Base-by-base conservation (phyloP, 495 filamentous ascomycete genomes). In the Chaetomium cochliodes region DNA sequence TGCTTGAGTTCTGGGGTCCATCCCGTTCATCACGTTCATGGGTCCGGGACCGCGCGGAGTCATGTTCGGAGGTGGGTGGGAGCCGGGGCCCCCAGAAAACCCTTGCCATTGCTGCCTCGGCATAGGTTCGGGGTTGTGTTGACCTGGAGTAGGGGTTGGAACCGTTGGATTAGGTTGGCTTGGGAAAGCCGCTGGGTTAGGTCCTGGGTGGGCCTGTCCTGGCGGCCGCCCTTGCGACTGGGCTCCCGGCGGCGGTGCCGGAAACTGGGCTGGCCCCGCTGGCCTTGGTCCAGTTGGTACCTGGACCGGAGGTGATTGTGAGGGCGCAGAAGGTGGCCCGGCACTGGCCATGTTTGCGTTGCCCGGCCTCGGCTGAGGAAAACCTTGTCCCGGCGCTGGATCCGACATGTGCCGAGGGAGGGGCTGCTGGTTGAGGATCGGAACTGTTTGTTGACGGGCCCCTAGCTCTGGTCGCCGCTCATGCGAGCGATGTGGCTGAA, bases 401-500 rank as follows among this genome's bases (percentile, higher is more conserved):
- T 26, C 13, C 5, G 16, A 16, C n/a, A 28, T 30, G 16, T 61
- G 46, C 1, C 13, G 58, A 39, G 28, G 47, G 8, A 53, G 26
- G 33, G 37, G n/a, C 4, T 2, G 15, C 25, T 22, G 58, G 33
- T 33, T 62, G 8, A 51, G 60, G 8, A 8, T 9, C 37, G 50
- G n/a, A 16, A 56, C 41, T 12, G 61, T 39, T 25, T 56, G 52
- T 6, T 28, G 39, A 23, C 1, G 46, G 0, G 5, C 46, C 33
- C 49, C n/a, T 11, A n/a, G 2, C 9, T 44, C 37, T 12, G 13
- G 12, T 44, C 44, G 58, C 20, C 60, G 60, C 22, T 28, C 39
- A 41, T 55, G 20, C 9, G 60, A 12, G 0, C 51, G 37, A 33
- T 54, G 50, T 0, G 60, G 23, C 6, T 62, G 37, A 28, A 68